Base-by-base conservation (phyloP, 2,329 filamentous ascomycete genomes). In the Trichoderma lentiforme region DNA sequence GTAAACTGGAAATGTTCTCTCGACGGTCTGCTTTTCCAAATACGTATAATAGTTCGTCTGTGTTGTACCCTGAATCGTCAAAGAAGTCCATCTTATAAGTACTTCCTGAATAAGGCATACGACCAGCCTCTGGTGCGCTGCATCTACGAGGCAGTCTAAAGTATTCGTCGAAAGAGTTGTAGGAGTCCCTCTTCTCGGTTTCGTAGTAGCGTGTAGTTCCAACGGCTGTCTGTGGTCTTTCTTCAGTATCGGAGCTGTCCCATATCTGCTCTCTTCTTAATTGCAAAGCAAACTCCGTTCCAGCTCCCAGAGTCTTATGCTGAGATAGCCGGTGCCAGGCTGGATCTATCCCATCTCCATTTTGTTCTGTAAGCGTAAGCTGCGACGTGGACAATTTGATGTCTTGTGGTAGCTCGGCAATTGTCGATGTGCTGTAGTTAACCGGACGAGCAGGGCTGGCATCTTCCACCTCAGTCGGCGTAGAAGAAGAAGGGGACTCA, bases 1-100 rank as follows among this genome's bases (percentile, higher is more conserved):
- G 75, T 6, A 77, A 70, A 7, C 58, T 63, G 4, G 73, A 51
- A 2, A 77, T 78, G 21, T 74, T 74, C 90, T 70, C 69, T 4
- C 74, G 75, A 3, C 77, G 75, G 0, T 78, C 74, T 3, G 74
- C 70, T 2, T 73, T 74, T 1, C 78, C 76, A 60, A 80, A 77
- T 0, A 76, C 21, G n/a, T 74, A 76, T 0, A 39, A 39, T 1
- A 72, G 71, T 6, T 75, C 74, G 6, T 78, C 75, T 18, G 68
- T 43, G 66, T 8, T 36, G 11, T 30, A 43, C 7, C 32, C 56
- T 8, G 21, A 60, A 57, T 63, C 53, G 5, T 64, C 43, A 21
- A 56, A 57, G 43, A 56, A 28, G 3, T 62, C 28, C 4, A 69
- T 21, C 9, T 8, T 53, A 7, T 47, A 60, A 3, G 57, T 24